Conservation (phyloP, 2,329 filamentous ascomycete genomes). For the Aspergillus sp. region DNA sequence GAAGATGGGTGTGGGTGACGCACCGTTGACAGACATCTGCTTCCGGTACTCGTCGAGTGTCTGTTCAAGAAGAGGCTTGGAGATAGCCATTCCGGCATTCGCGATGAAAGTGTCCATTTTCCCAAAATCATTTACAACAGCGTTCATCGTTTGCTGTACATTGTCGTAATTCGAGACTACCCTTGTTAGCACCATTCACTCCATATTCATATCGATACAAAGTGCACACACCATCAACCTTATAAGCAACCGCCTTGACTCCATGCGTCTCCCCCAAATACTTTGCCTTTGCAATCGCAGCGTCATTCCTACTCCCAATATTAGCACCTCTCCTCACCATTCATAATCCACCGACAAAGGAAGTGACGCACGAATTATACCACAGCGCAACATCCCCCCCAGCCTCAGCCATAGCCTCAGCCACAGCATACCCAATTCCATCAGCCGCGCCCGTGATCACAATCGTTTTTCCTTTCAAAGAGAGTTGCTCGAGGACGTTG, state of each 20-base stretch:
- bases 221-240: slow-evolving; percentile 32
- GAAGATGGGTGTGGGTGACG: slow-evolving; percentile 9
- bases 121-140: slow-evolving; percentile 36
- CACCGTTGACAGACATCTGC: slow-evolving; percentile 51
- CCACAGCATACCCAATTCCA: slow-evolving; percentile 41
- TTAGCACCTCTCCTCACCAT: not conserved
- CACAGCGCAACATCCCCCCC: slow-evolving; percentile 37
- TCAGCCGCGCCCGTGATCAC: slow-evolving; percentile 43
- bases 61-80: slow-evolving; percentile 50
- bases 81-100: slow-evolving; percentile 47
- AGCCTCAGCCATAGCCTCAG: slow-evolving; percentile 44
- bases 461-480: slow-evolving; percentile 33
- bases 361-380: slow-evolving; percentile 30
- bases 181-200: not conserved
- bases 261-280: slow-evolving; percentile 26
- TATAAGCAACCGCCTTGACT: slow-evolving; percentile 37
- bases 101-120: slow-evolving; percentile 40
- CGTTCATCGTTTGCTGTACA: slow-evolving; percentile 28
- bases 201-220: not conserved
- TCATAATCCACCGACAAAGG: not conserved
- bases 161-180: slow-evolving; percentile 37
- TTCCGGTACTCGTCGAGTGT: slow-evolving; percentile 46
- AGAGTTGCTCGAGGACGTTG: slow-evolving; percentile 43
- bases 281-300: slow-evolving; percentile 32
- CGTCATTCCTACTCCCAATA: slow-evolving; percentile 18